phyloP scores from a whole-genome alignment of 1,284 basidiomycete species.

The Somion occarium region DNA sequence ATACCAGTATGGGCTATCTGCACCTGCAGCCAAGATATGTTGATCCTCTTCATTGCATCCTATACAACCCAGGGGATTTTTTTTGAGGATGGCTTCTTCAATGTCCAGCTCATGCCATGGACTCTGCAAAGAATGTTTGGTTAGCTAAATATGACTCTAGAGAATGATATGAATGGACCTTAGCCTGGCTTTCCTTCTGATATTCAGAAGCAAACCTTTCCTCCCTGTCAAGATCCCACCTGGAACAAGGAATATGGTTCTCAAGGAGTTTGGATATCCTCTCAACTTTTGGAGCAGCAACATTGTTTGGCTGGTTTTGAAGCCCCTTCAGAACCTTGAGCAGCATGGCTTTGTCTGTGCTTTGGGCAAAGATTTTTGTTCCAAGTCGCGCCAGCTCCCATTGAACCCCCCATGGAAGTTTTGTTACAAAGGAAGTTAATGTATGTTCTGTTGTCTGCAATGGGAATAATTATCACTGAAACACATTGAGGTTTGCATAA shows the following conservation, averaged over 20 bases:
- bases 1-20: slow-evolving; percentile 24
- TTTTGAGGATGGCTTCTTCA: slow-evolving; percentile 25
- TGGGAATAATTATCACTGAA: not conserved
- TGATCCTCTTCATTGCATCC: slow-evolving; percentile 21
- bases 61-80: slow-evolving; percentile 21
- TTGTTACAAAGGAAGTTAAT: not conserved
- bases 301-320: not conserved
- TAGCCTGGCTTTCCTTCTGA: not conserved
- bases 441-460: not conserved
- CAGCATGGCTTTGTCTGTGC: not conserved
- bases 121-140: slow-evolving; percentile 18
- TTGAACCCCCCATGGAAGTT: slow-evolving; percentile 18
- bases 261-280: not conserved
- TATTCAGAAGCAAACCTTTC: not conserved
- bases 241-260: not conserved
- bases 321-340: not conserved
- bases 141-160: not conserved
- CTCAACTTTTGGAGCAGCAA: not conserved
- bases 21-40: not conserved
- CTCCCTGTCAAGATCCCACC: not conserved
- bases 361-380: not conserved
- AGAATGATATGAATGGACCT: not conserved
- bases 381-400: slow-evolving; percentile 25
- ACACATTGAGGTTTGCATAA: not conserved
- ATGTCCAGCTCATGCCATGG: slow-evolving; percentile 36